Base-by-base conservation (phyloP, 176 grass and related monocot genomes). In the Urochloa ruziziensis region DNA sequence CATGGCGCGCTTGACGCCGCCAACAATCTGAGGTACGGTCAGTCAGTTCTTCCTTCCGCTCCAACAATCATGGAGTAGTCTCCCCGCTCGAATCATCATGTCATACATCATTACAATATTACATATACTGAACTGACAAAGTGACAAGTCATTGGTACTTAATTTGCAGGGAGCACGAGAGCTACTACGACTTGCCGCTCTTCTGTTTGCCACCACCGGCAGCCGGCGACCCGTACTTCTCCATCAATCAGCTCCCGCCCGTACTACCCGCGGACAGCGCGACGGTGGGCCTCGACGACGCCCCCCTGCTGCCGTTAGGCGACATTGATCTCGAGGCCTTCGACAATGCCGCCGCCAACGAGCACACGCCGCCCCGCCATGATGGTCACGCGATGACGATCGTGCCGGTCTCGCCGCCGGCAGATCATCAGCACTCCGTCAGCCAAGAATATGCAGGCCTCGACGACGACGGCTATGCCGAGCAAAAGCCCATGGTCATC, bases 251-350 rank as follows among this genome's bases (percentile, higher is more conserved):
- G 4, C 40, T 54, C 24, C 46, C 54, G 2, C 29, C 83, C 5
- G n/a, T n/a, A n/a, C 7, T 85, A 4, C 70, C 71, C 16, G 24
- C 33, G 3, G 76, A 67, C 10, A 7, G 10, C 6, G 11, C 24
- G 1, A 80, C 52, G 4, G 34, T 25, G 10, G 34, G 53, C 25
- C 77, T 77, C 6, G 77, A 85, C 44, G 81, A 89, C 29, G 46
- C 58, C 33, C 43, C 81, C 9, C 71, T 82, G 71, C 54, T 30
- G 28, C 35, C 88, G 24, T 65, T 90, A 16, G 57, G 56, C 72
- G 88, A 90, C 56, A 82, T 90, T 18, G 78, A 90, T 25, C 64
- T 90, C 3, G 83, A 71, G 8, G 88, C 47, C 0, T 90, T 90
- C 73, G 64, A 8, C 36, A 37, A 51, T 13, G 23, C 23, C n/a